Conservation (phyloP, 192 early-diverging fungal species). For the Glomus cerebriforme region DNA sequence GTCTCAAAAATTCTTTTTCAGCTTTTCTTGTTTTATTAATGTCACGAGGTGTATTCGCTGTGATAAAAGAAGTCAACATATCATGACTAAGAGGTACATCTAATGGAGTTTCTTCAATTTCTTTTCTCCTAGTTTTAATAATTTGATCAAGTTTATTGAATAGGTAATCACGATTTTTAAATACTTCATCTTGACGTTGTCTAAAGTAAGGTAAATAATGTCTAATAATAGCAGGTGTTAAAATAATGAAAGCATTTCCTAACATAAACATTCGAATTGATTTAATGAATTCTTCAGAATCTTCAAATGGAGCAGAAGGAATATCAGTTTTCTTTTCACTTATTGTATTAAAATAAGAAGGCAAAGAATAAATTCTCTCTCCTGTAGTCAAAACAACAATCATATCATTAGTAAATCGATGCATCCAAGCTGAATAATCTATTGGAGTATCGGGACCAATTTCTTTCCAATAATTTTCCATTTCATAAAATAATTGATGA, state of each 20-base stretch:
- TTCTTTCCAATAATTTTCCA: neutral
- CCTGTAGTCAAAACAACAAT: constrained; percentile 10
- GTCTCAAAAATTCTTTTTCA: neutral
- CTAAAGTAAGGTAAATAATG: neutral
- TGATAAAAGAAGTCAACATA: constrained; percentile 14
- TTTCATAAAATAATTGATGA: constrained; percentile 20
- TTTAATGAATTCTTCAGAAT: neutral
- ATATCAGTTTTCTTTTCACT: neutral
- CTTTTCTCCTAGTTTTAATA: constrained; percentile 2
- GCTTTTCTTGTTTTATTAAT: neutral
- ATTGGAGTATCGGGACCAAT: neutral
- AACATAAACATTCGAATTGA: neutral
- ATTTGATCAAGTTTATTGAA: neutral
- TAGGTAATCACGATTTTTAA: neutral
- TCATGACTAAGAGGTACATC: neutral
- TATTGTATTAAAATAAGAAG: neutral
- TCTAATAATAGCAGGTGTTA: neutral
- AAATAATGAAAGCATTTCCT: neutral
- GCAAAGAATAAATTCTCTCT: neutral
- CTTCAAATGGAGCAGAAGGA: neutral
- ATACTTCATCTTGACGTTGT: neutral
- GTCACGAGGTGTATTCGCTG: constrained; percentile 17
- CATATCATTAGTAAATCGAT: constrained; percentile 26
- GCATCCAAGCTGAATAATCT: constrained; percentile 21
- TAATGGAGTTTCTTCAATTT: neutral